Evolutionary conservation across 2,329 filamentous ascomycete species (phyloP), one percentile per base, ranked within the genome.

Genomic region (Alternaria sp.): DNA sequence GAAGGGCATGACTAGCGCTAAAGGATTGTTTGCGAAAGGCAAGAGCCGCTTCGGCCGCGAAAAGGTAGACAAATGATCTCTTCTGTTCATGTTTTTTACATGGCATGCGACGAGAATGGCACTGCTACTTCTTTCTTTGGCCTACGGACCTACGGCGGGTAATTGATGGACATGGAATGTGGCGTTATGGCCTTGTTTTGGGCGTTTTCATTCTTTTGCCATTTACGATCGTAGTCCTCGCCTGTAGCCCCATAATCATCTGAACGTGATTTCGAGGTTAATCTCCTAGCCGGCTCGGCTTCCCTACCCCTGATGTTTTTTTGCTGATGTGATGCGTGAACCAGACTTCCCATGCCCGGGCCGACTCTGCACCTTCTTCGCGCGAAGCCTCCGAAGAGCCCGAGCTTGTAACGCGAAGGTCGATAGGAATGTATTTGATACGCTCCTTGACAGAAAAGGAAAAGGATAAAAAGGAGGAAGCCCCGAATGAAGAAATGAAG

Each of bases 11-110:
- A 93, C 92, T 74, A 92, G 92, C 58, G 93, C 93, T 48, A 97
- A 97, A 81, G 94, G 93, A 51, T 79, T 97, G 64, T 89, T 97
- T 77, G 92, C 90, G 66, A 96, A 96, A 80, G 92, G 93, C 67
- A 94, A 91, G 80, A 94, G 86, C 80, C 94, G 92, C 78, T 88
- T 97, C 72, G 82, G 82, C 76, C 78, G 79, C 73, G 91, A 95
- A 79, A 96, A 96, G 91, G 91, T 93, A 90, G 92, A 92, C 88
- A 81, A 83, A 85, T 88, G 81, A 89, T 82, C 85, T 85, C 79
- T 72, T 76, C 73, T 54, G 17, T 61, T 41, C 58, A 42, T 65
- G 51, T 58, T 62, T 56, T 48, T 51, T 51, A 52, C 39, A 50
- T 54, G 53, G 45, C 42, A 63, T 51, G 53, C 57, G 14, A 31